These are phyloP conservation scores for Basidioascus undulatus DNA, from an alignment of 768 basidiomycete genomes.

Conservation along the genomic window DNA sequence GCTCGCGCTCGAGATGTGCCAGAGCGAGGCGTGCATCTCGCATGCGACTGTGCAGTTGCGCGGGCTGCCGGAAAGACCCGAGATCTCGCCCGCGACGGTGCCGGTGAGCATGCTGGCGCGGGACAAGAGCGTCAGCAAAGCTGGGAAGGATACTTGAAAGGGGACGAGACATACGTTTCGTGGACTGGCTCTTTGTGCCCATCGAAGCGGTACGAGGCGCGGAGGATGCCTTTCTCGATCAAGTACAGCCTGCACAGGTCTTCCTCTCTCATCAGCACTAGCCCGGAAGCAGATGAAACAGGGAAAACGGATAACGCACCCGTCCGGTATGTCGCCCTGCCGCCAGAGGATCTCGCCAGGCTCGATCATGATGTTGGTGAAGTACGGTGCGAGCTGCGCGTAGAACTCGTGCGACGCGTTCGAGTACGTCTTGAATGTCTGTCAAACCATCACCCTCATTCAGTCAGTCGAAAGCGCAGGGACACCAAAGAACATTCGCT, in stretches of 20 bases:
- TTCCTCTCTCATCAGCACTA: background rate
- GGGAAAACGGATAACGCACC: no score
- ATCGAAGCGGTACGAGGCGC: slow-evolving; percentile 58
- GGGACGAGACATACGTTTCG: background rate
- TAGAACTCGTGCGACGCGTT: slow-evolving; percentile 30
- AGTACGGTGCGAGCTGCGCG: slow-evolving; percentile 39
- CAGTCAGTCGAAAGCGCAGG: no score
- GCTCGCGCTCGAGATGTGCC: no score
- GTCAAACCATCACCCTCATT: no score
- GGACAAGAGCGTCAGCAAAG: background rate
- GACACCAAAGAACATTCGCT: no score
- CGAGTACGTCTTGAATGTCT: slow-evolving; percentile 51
- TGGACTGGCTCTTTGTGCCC: slow-evolving; percentile 8
- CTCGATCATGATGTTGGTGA: slow-evolving; percentile 35
- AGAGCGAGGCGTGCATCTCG: slow-evolving; percentile 52
- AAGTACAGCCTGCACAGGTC: slow-evolving; percentile 36
- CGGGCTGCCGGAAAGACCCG: slow-evolving; percentile 48
- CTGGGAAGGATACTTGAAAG: background rate
- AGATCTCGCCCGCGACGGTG: slow-evolving; percentile 73
- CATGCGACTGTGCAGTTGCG: slow-evolving; percentile 70
- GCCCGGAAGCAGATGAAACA: no score
- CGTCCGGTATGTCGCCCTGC: slow-evolving; percentile 45
- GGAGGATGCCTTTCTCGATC: slow-evolving; percentile 62
- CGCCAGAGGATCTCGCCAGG: slow-evolving; percentile 45
- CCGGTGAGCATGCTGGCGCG: slow-evolving; percentile 69